phyloP scores from a whole-genome alignment of 23 red algal genomes.

The Chondrus crispus region DNA sequence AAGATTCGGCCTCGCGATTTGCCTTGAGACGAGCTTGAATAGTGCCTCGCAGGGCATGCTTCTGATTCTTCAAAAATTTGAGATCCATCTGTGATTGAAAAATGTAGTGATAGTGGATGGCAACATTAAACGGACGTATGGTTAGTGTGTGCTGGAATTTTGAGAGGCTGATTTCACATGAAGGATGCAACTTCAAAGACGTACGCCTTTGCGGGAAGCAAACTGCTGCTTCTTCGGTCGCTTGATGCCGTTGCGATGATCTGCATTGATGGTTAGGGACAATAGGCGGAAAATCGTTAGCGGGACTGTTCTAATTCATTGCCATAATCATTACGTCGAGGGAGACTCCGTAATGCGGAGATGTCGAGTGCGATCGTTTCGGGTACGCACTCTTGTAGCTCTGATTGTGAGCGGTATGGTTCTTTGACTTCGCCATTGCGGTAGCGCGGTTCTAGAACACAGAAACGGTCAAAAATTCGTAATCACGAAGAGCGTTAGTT shows the following conservation, averaged over 20 bases:
- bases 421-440: constrained; percentile 96
- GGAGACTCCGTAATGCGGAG: not conserved
- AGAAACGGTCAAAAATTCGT: no score
- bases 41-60: constrained; percentile 75
- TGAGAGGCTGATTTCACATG: not conserved
- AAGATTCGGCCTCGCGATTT: not conserved
- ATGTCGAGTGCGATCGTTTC: not conserved
- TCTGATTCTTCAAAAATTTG: constrained; percentile 96
- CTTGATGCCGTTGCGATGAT: constrained; percentile 96
- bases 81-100: constrained; percentile 56
- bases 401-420: constrained; percentile 96
- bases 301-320: no score
- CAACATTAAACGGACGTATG: not conserved
- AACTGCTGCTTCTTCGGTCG: constrained; percentile 57
- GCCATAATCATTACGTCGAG: no score
- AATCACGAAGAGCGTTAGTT: no score
- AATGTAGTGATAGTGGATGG: not conserved
- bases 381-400: constrained; percentile 58
- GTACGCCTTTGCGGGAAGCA: constrained; percentile 68
- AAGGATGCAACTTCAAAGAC: no score
- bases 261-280: not conserved
- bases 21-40: constrained; percentile 45
- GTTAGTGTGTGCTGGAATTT: not conserved
- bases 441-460: not conserved
- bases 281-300: not conserved